These are phyloP conservation scores for Antitrichia curtipendula DNA, from an alignment of 225 moss, liverwort and hornwort genomes.

Conservation along the genomic window DNA sequence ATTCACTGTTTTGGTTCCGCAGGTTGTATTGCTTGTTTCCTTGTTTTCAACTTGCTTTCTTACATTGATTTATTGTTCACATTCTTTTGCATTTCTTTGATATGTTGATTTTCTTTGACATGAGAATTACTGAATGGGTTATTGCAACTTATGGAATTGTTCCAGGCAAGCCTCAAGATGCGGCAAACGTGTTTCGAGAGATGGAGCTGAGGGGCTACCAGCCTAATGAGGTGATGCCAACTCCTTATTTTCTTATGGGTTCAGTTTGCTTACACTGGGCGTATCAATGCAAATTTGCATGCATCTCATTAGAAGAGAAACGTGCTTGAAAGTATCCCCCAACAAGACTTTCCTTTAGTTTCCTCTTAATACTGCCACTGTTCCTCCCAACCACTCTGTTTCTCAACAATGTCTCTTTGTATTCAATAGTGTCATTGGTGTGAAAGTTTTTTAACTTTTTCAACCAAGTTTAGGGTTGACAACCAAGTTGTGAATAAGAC, in stretches of 20 bases:
- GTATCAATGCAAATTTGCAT: not conserved
- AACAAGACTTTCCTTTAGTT: not conserved
- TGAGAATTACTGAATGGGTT: not conserved
- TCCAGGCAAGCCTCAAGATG: constrained; percentile 53
- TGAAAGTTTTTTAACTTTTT: not conserved
- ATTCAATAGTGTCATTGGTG: not conserved
- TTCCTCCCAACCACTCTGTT: not conserved
- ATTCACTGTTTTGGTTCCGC: constrained; percentile 75
- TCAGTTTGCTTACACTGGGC: not conserved
- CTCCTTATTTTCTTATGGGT: not conserved
- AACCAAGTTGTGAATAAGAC: not conserved
- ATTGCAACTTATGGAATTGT: not conserved
- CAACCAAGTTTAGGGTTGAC: not conserved
- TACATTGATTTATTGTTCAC: not conserved
- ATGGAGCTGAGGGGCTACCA: constrained; percentile 50
- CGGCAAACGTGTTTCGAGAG: constrained; percentile 49
- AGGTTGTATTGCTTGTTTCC: constrained; percentile 25
- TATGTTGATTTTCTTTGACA: not conserved
- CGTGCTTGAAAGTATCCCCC: not conserved
- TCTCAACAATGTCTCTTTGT: not conserved
- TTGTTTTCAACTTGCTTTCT: not conserved
- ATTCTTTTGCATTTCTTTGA: not conserved
- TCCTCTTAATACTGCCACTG: not conserved
- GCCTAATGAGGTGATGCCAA: constrained; percentile 39
- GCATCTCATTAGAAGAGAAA: not conserved